Percentiles rank a stretch among this genome's conserved stretches.
Conservation (phyloP, 768 basidiomycete species). For the Lactarius vividus region DNA sequence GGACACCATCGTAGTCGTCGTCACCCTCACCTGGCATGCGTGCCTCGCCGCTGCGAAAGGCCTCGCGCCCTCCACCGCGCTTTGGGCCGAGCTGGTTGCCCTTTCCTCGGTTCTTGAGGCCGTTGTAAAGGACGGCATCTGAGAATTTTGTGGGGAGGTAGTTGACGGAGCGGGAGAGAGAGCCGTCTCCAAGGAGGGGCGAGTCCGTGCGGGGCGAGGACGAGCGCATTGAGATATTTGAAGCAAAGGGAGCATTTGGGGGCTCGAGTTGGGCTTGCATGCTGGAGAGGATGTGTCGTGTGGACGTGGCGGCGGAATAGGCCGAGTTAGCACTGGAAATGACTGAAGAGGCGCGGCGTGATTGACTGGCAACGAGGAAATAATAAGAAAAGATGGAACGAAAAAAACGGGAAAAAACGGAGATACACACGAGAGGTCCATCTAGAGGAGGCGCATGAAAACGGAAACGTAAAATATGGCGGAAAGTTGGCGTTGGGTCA, state of each 20-base stretch:
- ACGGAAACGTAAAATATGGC: background rate
- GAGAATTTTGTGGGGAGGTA: constrained; percentile 80
- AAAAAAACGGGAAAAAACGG: background rate
- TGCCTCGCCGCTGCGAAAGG: constrained; percentile 41
- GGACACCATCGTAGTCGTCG: constrained; percentile 40
- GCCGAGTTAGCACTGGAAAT: constrained; percentile 40
- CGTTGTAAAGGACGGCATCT: constrained; percentile 40
- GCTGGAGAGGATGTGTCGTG: constrained; percentile 46
- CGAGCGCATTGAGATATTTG: constrained; percentile 30
- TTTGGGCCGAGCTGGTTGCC: constrained; percentile 45
- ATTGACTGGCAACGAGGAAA: constrained; percentile 1
- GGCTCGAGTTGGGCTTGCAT: constrained; percentile 40
- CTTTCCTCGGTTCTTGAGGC: constrained; percentile 43
- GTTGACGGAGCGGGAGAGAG: constrained; percentile 56
- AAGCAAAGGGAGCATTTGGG: constrained; percentile 41
- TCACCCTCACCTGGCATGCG: constrained; percentile 40
- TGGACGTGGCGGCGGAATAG: constrained; percentile 47
- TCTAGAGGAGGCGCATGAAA: constrained; percentile 5
- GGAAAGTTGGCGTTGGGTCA: background rate
- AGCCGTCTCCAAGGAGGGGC: constrained; percentile 29
- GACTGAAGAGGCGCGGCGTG: constrained; percentile 35
- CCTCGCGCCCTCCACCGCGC: constrained; percentile 69
- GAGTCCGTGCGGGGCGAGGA: constrained; percentile 31
- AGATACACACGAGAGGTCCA: constrained; percentile 24
- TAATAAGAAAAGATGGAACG: too few species aligned